Conservation (phyloP, 1,284 basidiomycete genomes). For the Apiotrichum veenhuisii region DNA sequence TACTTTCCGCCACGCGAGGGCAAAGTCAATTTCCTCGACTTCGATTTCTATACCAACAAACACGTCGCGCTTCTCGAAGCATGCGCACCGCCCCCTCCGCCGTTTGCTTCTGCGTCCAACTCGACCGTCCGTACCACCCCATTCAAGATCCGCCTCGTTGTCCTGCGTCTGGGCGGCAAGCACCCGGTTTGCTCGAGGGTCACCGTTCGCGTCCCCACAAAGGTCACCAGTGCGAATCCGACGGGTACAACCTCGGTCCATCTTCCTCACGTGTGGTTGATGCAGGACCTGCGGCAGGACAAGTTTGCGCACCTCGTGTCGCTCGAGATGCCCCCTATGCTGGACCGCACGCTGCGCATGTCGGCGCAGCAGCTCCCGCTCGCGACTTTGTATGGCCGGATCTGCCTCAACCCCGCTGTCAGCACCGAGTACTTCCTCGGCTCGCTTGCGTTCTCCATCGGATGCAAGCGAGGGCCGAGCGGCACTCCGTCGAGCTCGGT, state of each 20-base stretch:
- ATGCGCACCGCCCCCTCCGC: neutral
- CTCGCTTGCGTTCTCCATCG: conserved; percentile 1
- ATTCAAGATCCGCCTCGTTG: neutral
- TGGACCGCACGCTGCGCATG: neutral
- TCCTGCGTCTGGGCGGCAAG: neutral
- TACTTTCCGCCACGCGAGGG: neutral
- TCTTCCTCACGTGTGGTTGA: conserved; percentile 1
- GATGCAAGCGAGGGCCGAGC: neutral
- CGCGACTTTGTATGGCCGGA: neutral
- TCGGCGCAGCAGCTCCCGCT: neutral
- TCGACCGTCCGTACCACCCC: neutral
- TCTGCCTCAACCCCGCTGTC: neutral
- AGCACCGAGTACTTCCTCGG: neutral
- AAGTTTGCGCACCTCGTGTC: neutral
- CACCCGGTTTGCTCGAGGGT: neutral
- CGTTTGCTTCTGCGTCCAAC: neutral
- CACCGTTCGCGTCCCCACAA: neutral
- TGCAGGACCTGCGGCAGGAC: neutral
- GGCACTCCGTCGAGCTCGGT: neutral
- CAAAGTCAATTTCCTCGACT: conserved; percentile 1
- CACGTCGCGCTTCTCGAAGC: conserved; percentile 5
- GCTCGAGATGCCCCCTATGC: neutral
- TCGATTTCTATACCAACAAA: conserved; percentile 2
- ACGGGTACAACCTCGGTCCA: neutral
- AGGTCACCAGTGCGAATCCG: neutral